These are phyloP conservation scores for Lachancea waltii DNA, from an alignment of 805 yeast genomes.

Conservation along the genomic window DNA sequence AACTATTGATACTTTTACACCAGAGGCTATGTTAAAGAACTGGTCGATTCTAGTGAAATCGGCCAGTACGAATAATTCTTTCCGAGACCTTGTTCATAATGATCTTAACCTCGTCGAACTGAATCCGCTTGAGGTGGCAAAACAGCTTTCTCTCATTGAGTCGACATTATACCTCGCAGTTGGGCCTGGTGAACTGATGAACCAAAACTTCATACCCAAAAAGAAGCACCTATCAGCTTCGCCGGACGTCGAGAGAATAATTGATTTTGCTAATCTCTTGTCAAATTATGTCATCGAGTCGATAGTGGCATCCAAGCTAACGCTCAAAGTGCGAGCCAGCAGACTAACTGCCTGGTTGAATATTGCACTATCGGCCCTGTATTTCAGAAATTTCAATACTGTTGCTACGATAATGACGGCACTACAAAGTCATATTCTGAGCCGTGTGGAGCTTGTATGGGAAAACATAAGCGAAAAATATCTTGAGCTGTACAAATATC, in stretches of 20 bases:
- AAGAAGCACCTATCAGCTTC: constrained; percentile 53
- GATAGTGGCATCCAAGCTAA: constrained; percentile 45
- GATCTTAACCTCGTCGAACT: constrained; percentile 34
- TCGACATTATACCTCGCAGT: constrained; percentile 58
- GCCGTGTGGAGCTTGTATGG: constrained; percentile 60
- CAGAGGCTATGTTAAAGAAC: constrained; percentile 50
- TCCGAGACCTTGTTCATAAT: constrained; percentile 12
- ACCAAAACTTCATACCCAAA: constrained; percentile 56
- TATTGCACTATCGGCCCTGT: constrained; percentile 63
- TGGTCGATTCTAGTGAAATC: constrained; percentile 33
- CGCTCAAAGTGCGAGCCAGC: constrained; percentile 44
- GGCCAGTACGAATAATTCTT: background rate
- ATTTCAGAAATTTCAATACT: constrained; percentile 70
- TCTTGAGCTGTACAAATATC: constrained; percentile 52
- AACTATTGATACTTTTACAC: constrained; percentile 16
- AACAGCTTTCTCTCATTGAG: constrained; percentile 69
- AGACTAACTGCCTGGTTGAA: constrained; percentile 67
- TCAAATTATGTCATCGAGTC: constrained; percentile 71
- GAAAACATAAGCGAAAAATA: constrained; percentile 51
- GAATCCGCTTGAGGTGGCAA: constrained; percentile 69
- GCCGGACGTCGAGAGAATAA: constrained; percentile 55
- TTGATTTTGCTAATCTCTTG: constrained; percentile 63
- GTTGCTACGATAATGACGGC: constrained; percentile 74
- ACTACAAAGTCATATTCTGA: constrained; percentile 63
- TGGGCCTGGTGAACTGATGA: constrained; percentile 57